Percentiles rank a stretch among this genome's conserved stretches.
phyloP scores from a whole-genome alignment of 2,329 filamentous ascomycete genomes.

The Cercospora nicotianae region DNA sequence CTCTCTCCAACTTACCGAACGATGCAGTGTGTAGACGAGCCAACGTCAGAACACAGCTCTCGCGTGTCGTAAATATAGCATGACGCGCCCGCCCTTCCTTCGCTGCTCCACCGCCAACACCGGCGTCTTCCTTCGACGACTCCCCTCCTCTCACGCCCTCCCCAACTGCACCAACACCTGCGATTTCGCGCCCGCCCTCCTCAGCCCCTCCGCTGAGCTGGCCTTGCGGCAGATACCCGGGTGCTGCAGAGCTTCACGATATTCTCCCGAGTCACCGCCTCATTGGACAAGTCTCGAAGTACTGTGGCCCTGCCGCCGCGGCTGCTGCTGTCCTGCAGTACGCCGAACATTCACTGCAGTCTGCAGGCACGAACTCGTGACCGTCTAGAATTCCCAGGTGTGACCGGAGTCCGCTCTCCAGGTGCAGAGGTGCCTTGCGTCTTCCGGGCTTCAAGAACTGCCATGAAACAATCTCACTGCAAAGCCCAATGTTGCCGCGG shows the following conservation, averaged over 20 bases:
- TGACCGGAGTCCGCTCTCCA: not conserved
- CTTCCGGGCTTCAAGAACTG: not conserved
- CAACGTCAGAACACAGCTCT: not conserved
- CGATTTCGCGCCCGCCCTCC: not conserved
- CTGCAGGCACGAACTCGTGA: not conserved
- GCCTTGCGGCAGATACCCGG: not conserved
- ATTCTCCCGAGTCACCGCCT: conserved; percentile 2
- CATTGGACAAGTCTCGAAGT: not conserved
- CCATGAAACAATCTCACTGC: not conserved
- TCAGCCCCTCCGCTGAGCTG: not conserved
- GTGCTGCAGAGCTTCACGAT: not conserved
- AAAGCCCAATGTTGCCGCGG: not conserved
- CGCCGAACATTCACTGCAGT: not conserved
- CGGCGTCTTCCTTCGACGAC: not conserved
- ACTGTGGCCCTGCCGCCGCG: not conserved
- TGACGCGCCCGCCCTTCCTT: not conserved
- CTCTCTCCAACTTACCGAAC: not conserved
- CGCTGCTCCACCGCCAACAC: conserved; percentile 1
- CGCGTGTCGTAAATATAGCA: not conserved
- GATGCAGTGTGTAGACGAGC: not conserved
- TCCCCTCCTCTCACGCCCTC: not conserved
- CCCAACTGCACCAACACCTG: not conserved
- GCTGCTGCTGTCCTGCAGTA: not conserved
- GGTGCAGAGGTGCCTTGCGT: not conserved
- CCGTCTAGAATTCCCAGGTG: not conserved